Base-by-base conservation (phyloP, 2,329 filamentous ascomycete species). In the Trichoderma sp. region DNA sequence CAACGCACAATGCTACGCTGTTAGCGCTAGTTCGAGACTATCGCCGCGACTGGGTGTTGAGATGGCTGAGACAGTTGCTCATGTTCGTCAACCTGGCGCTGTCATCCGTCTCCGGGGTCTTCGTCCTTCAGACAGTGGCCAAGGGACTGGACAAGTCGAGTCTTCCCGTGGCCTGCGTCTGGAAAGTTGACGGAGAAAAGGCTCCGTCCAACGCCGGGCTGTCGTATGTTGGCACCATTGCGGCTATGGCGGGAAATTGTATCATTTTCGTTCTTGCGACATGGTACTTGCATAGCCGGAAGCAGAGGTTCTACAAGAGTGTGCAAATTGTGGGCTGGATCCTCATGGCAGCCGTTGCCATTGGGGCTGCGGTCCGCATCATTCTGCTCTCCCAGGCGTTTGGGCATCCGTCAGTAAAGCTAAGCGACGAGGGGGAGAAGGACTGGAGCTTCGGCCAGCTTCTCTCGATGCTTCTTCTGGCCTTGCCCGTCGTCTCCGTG, bases 1-100 rank as follows among this genome's bases (percentile, higher is more conserved):
- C 87, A 1, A 89, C 89, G 3, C 89, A 91, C 76, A 88, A 90
- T 68, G 83, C 86, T 5, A 87, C 88, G 0, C 79, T 91, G 17
- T 81, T 91, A n/a, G 87, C 87, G 1, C 82, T 91, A 37, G 86
- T 88, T 2, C 85, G 86, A 73, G 88, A 90, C 73, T 90, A 89
- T 78, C 87, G 86, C 70, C 79, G 88, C 34, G 88, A 91, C 76
- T 88, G 86, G 86, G 86, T 91, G 0, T 78, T 91, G 59, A 81
- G 88, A 54, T 90, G 88, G 88, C 78, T 91, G 72, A 82, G 89
- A 25, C 87, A 90, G 74, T 78, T 85, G 25, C 82, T 90, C 71
- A 91, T 91, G 87, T 83, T 90, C 69, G 81, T 86, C 69, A 91
- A 90, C 76, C 78, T 90, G 69, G 82, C 81, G 1, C 81, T 91